Conservation (phyloP, 1,284 basidiomycete species). For the Binderoboletus segoi region DNA sequence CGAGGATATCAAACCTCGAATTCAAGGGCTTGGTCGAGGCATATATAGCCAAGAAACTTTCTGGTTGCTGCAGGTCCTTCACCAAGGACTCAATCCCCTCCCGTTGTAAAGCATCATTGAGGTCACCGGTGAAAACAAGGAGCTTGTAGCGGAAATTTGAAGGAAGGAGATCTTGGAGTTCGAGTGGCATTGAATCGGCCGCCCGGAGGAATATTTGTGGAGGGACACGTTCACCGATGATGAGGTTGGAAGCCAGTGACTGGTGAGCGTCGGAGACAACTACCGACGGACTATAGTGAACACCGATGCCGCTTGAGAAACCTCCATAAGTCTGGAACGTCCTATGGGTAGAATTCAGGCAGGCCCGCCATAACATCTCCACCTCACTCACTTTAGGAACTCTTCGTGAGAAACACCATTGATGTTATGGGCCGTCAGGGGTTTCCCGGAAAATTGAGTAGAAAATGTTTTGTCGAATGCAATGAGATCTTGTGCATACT, state of each 20-base stretch:
- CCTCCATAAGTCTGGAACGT: slow-evolving; percentile 59
- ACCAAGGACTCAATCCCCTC: slow-evolving; percentile 47
- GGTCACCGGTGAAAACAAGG: slow-evolving; percentile 69
- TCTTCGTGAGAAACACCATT: slow-evolving; percentile 47
- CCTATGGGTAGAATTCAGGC: slow-evolving; percentile 45
- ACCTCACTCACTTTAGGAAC: slow-evolving; percentile 42
- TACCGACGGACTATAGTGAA: slow-evolving; percentile 59
- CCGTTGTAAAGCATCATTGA: slow-evolving; percentile 42
- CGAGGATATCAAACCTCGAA: slow-evolving; percentile 54
- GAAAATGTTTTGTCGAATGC: slow-evolving; percentile 53
- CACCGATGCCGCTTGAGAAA: slow-evolving; percentile 66
- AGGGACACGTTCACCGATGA: slow-evolving; percentile 61
- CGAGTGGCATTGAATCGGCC: slow-evolving; percentile 61
- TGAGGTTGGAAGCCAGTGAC: slow-evolving; percentile 46
- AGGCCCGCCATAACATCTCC: slow-evolving; percentile 41
- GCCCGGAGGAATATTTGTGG: slow-evolving; percentile 65
- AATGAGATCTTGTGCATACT: slow-evolving; percentile 54
- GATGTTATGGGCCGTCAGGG: slow-evolving; percentile 25
- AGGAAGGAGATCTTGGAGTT: slow-evolving; percentile 71
- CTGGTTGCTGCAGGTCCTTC: slow-evolving; percentile 41
- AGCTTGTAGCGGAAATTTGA: slow-evolving; percentile 75
- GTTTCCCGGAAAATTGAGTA: slow-evolving; percentile 52
- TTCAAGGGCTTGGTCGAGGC: slow-evolving; percentile 20
- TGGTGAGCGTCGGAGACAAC: slow-evolving; percentile 50
- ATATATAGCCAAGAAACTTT: slow-evolving; percentile 44